phyloP scores from a whole-genome alignment of 2,329 filamentous ascomycete species.

The Pseudogymnoascus sp. region DNA sequence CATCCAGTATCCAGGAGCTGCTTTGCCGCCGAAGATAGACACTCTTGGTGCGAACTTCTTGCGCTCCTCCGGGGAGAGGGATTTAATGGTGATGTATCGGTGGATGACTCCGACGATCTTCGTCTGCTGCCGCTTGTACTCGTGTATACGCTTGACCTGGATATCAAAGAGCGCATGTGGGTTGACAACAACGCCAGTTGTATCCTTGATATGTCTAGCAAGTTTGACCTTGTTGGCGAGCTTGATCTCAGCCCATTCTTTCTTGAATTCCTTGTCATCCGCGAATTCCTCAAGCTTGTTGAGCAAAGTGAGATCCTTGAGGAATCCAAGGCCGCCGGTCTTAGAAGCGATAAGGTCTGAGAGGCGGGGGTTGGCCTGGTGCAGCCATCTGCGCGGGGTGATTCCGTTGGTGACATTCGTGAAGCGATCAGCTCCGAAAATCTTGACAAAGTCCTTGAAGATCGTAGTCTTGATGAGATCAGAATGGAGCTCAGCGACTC shows the following conservation, averaged over 20 bases:
- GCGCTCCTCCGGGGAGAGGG: conserved; percentile 71
- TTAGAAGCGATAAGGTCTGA: conserved; percentile 91
- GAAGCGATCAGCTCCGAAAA: conserved; percentile 96
- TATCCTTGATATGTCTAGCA: conserved; percentile 82
- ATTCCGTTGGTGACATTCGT: conserved; percentile 98
- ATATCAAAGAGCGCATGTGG: conserved; percentile 88
- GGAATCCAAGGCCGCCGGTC: conserved; percentile 72
- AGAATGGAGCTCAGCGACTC: conserved; percentile 94
- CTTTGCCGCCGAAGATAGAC: conserved; percentile 95
- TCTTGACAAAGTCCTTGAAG: conserved; percentile 95
- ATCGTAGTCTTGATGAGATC: conserved; percentile 99
- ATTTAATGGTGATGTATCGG: conserved; percentile 84
- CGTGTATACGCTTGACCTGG: conserved; percentile 97
- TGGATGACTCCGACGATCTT: conserved; percentile 99
- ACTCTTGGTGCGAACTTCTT: conserved; percentile 85
- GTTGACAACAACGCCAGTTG: conserved; percentile 75
- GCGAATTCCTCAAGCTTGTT: conserved; percentile 79
- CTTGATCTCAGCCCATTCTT: conserved; percentile 96
- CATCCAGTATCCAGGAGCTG: conserved; percentile 99
- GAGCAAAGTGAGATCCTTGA: conserved; percentile 83
- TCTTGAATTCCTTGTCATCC: conserved; percentile 83
- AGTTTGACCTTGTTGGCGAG: conserved; percentile 90
- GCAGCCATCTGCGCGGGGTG: conserved; percentile 90
- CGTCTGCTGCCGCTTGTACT: conserved; percentile 98
- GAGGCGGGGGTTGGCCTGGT: conserved; percentile 90